phyloP scores from a whole-genome alignment of 352 stramenopile species.

The Phytophthora vignae region DNA sequence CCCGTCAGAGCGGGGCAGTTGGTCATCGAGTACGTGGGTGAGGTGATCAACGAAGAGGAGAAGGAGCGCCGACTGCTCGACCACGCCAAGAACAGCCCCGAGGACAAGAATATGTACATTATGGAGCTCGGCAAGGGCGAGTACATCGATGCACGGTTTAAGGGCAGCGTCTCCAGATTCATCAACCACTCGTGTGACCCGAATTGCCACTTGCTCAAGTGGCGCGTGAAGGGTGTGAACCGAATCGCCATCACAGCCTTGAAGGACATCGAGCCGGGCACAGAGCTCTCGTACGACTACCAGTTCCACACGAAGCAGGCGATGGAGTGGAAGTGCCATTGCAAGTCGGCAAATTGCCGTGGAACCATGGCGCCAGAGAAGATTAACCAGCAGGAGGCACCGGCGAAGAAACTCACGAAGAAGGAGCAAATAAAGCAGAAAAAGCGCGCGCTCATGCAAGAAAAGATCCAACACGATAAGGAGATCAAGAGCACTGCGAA shows the following conservation, averaged over 20 bases:
- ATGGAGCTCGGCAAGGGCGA: conserved; percentile 93
- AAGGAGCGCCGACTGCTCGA: conserved; percentile 89
- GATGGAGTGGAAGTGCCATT: conserved; percentile 90
- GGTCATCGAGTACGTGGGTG: conserved; percentile 95
- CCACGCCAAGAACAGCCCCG: conserved; percentile 86
- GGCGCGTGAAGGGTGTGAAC: conserved; percentile 93
- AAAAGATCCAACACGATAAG: conserved; percentile 72
- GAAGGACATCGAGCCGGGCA: conserved; percentile 87
- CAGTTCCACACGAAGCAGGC: conserved; percentile 92
- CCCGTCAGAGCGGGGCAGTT: conserved; percentile 85
- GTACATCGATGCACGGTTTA: conserved; percentile 96
- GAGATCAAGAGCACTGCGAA: conserved; percentile 71
- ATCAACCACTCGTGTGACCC: conserved; percentile 98
- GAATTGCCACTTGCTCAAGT: conserved; percentile 96
- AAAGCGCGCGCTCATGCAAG: conserved; percentile 72
- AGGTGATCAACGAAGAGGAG: conserved; percentile 95
- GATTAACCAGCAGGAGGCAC: conserved; percentile 54
- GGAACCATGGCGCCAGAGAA: conserved; percentile 90
- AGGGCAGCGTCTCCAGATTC: conserved; percentile 95
- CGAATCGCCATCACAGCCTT: conserved; percentile 94
- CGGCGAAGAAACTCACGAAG: conserved; percentile 80
- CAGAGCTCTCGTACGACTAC: conserved; percentile 96
- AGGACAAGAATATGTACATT: conserved; percentile 97
- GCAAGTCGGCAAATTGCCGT: conserved; percentile 79
- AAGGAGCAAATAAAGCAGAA: conserved; percentile 76